Evolutionary conservation across 805 yeast genomes (phyloP).

Genomic region (Scheffersomyces spartinae): DNA sequence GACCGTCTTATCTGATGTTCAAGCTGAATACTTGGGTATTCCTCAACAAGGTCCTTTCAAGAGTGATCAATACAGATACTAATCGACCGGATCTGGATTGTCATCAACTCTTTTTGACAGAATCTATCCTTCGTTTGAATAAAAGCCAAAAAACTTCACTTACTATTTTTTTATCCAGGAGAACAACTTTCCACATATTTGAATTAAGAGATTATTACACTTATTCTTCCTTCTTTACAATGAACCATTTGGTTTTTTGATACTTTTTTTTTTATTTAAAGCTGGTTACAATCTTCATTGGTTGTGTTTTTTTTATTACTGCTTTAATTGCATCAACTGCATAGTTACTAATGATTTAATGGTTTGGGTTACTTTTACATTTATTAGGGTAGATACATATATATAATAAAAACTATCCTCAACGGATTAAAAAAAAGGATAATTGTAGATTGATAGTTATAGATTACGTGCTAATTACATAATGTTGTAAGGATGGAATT

Average conservation of each 20-base stretch:
- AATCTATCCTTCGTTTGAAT: conserved; percentile 4
- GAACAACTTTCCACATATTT: no score
- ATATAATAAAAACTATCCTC: conserved; percentile 24
- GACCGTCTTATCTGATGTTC: conserved; percentile 62
- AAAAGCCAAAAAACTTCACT: no score
- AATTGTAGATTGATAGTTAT: no score
- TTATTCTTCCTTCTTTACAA: conserved; percentile 17
- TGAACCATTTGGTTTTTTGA: conserved; percentile 16
- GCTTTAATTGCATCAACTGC: conserved; percentile 6
- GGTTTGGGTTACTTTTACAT: conserved; percentile 8
- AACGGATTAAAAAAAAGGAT: conserved; percentile 30
- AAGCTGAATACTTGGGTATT: conserved; percentile 89
- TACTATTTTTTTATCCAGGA: no score
- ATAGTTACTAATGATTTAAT: conserved; percentile 6
- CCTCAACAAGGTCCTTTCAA: conserved; percentile 94
- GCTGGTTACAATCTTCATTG: no score
- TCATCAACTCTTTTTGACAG: conserved; percentile 7
- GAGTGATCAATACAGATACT: conserved; percentile 97
- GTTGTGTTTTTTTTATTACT: conserved; percentile 8
- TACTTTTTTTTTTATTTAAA: no score
- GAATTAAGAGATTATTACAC: conserved; percentile 4
- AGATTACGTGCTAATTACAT: no score
- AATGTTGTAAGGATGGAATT: no score
- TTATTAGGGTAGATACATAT: conserved; percentile 14
- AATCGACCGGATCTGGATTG: conserved; percentile 13